Evolutionary conservation across 2,329 filamentous ascomycete species (phyloP).

Genomic region (Fusarium cicatricum): DNA sequence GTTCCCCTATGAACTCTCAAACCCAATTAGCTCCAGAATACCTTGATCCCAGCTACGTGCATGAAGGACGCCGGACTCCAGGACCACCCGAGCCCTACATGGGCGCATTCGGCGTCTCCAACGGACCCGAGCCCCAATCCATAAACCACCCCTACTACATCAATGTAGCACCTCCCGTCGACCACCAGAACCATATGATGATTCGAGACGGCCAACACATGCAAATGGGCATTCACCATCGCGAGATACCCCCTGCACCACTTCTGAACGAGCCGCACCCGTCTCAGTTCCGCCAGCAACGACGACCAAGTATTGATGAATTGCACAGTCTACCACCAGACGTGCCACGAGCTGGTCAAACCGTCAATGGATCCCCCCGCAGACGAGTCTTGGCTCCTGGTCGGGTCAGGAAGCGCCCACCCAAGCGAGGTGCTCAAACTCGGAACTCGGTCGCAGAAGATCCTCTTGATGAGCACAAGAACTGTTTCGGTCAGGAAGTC

Average conservation of each 20-base stretch:
- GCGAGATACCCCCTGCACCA: conserved; percentile 35
- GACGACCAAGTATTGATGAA: conserved; percentile 40
- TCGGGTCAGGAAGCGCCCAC: conserved; percentile 43
- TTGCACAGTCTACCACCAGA: conserved; percentile 13
- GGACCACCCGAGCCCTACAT: conserved; percentile 50
- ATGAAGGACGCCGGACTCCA: conserved; percentile 50
- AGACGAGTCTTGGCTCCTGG: conserved; percentile 34
- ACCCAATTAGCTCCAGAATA: conserved; percentile 47
- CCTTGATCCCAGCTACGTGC: conserved; percentile 49
- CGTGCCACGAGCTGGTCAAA: conserved; percentile 30
- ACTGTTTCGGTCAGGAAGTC: conserved; percentile 47
- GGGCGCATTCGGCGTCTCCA: conserved; percentile 49
- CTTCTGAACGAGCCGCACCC: conserved; percentile 38
- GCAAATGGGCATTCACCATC: conserved; percentile 38
- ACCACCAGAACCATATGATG: conserved; percentile 41
- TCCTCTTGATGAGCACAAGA: conserved; percentile 45
- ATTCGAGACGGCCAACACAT: conserved; percentile 34
- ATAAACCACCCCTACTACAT: conserved; percentile 44
- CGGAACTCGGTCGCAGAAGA: conserved; percentile 27
- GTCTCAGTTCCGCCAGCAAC: conserved; percentile 32
- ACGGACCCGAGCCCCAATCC: conserved; percentile 38
- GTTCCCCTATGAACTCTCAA: conserved; percentile 57
- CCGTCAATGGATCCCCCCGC: conserved; percentile 38
- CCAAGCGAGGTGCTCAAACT: conserved; percentile 26
- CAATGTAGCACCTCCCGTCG: conserved; percentile 36